Evolutionary conservation across 2,329 filamentous ascomycete species (phyloP).

Genomic region (Westerdykella aurantiaca): DNA sequence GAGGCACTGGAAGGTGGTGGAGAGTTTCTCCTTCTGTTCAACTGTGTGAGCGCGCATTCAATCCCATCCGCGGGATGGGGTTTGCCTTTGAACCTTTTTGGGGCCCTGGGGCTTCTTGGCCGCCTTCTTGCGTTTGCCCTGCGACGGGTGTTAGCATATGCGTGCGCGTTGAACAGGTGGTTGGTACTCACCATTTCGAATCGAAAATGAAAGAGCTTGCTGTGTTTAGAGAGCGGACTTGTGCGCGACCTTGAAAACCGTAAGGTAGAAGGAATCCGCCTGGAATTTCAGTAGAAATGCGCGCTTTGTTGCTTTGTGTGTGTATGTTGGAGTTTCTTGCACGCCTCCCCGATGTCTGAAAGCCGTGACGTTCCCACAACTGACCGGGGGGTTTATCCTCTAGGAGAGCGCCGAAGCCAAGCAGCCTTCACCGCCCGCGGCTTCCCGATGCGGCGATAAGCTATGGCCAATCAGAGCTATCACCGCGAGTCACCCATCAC

Average conservation of each 20-base stretch:
- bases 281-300: too few species aligned
- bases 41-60: conserved; percentile 1
- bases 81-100: conserved; percentile 60
- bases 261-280: background rate
- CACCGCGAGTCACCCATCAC: conserved; percentile 22
- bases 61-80: background rate
- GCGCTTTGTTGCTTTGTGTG: background rate
- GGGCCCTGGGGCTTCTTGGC: conserved; percentile 74
- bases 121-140: conserved; percentile 84
- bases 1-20: conserved; percentile 87
- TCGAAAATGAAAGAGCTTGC: background rate
- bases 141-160: conserved; percentile 10
- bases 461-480: conserved; percentile 12
- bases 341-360: too few species aligned
- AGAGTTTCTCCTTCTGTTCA: conserved; percentile 56
- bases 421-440: conserved; percentile 13
- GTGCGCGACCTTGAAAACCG: background rate
- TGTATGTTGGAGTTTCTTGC: too few species aligned
- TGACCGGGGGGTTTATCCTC: background rate
- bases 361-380: background rate
- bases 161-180: background rate
- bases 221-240: background rate
- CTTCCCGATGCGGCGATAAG: conserved; percentile 30
- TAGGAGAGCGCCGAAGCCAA: conserved; percentile 21
- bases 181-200: conserved; percentile 17